phyloP scores from a whole-genome alignment of 2,329 filamentous ascomycete genomes.

The Lecanicillium sp. region DNA sequence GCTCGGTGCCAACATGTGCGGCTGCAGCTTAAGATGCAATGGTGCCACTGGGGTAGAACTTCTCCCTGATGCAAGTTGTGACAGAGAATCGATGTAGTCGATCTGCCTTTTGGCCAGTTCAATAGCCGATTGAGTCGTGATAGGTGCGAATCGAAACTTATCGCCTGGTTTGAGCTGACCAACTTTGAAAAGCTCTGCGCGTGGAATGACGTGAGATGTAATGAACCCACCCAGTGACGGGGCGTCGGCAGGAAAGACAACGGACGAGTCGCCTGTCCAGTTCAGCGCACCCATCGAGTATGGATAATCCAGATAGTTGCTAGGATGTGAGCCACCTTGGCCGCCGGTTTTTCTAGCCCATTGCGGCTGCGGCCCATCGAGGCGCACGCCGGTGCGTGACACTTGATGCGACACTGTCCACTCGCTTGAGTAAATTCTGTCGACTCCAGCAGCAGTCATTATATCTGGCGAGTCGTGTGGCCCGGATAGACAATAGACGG shows the following conservation, averaged over 20 bases:
- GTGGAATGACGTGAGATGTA: conserved; percentile 45
- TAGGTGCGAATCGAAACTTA: conserved; percentile 13
- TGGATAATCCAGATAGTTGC: conserved; percentile 51
- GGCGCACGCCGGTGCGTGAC: conserved; percentile 50
- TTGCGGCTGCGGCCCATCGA: conserved; percentile 49
- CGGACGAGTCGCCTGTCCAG: conserved; percentile 53
- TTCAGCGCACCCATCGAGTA: conserved; percentile 52
- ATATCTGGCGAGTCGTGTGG: conserved; percentile 23
- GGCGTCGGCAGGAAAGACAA: conserved; percentile 51
- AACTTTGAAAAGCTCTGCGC: conserved; percentile 53
- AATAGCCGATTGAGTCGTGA: background rate
- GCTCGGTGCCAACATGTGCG: background rate
- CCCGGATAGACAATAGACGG: conserved; percentile 21
- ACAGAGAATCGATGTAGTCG: background rate
- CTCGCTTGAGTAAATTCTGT: conserved; percentile 48
- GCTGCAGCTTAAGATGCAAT: background rate
- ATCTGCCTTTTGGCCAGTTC: background rate
- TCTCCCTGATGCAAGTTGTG: too few relatives aligned
- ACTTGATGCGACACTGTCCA: conserved; percentile 57
- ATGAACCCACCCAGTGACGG: conserved; percentile 56
- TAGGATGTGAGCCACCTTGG: conserved; percentile 55
- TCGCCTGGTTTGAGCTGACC: conserved; percentile 55
- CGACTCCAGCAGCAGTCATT: conserved; percentile 37
- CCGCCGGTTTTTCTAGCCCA: conserved; percentile 54
- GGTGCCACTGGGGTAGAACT: too few relatives aligned